Evolutionary conservation across 108 stramenopile species (phyloP).

Genomic region (Cyclotella kingstonii): DNA sequence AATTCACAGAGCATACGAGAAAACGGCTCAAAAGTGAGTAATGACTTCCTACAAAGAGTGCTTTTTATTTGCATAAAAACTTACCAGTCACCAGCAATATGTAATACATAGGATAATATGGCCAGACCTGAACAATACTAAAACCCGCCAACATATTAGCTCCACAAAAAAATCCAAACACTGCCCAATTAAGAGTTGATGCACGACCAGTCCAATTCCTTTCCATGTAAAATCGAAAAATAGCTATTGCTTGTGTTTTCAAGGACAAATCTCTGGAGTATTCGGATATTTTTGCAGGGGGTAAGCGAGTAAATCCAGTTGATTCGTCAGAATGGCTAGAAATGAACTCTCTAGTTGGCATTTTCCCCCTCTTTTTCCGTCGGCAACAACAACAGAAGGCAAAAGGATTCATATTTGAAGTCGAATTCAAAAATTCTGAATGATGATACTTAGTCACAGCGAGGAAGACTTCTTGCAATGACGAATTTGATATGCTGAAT

Average conservation of each 20-base stretch:
- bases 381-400: slow-evolving; percentile 29
- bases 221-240: slow-evolving; percentile 18
- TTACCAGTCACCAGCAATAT: slow-evolving; percentile 1
- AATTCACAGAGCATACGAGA: too few relatives aligned
- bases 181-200: slow-evolving; percentile 39
- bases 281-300: slow-evolving; percentile 5
- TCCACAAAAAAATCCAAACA: slow-evolving; percentile 19
- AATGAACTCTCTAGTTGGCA: too few relatives aligned
- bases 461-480: slow-evolving; percentile 63
- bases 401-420: neutral
- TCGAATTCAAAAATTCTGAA: neutral
- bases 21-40: too few relatives aligned
- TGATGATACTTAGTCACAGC: slow-evolving; percentile 37
- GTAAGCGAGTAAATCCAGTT: slow-evolving; percentile 1
- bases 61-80: too few relatives aligned
- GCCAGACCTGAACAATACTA: slow-evolving; percentile 11
- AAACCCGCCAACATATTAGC: slow-evolving; percentile 22
- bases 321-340: neutral
- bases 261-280: slow-evolving; percentile 34
- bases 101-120: neutral
- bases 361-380: slow-evolving; percentile 3
- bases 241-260: slow-evolving; percentile 23
- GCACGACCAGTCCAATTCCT: slow-evolving; percentile 43
- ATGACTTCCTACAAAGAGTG: too few relatives aligned
- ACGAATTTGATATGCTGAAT: slow-evolving; percentile 60